A percentile compares a stretch with the other conserved stretches of the same genome.
These are phyloP conservation scores for Pleurotus pulmonarius DNA, from an alignment of 768 basidiomycete genomes.

Conservation along the genomic window DNA sequence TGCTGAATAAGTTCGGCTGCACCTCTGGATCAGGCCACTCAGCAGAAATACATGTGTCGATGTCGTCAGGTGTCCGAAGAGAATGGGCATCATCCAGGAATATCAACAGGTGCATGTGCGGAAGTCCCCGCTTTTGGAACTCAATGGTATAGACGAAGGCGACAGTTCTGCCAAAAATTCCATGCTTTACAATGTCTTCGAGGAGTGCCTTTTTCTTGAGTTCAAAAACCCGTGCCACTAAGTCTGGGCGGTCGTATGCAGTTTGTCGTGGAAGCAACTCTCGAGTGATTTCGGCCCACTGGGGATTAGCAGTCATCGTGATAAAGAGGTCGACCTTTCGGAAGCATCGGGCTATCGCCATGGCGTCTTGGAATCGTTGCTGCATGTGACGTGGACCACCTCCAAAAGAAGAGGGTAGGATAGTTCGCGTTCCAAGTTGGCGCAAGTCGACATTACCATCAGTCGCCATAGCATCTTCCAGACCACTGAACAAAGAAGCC, in stretches of 20 bases:
- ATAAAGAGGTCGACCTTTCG: conserved; percentile 41
- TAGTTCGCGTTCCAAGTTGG: conserved; percentile 6
- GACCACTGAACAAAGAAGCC: conserved; percentile 29
- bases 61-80: conserved; percentile 25
- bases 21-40: conserved; percentile 35
- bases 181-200: conserved; percentile 29
- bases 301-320: conserved; percentile 50
- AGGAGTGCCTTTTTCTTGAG: conserved; percentile 36
- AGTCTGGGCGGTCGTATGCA: conserved; percentile 42
- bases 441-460: conserved; percentile 16
- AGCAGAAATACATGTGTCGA: conserved; percentile 38
- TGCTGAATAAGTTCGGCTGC: conserved; percentile 35
- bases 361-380: conserved; percentile 17
- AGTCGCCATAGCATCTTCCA: conserved; percentile 20
- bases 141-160: conserved; percentile 37
- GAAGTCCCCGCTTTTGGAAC: conserved; percentile 39
- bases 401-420: conserved; percentile 14
- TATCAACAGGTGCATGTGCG: conserved; percentile 39
- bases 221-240: conserved; percentile 44
- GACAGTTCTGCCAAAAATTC: conserved; percentile 35
- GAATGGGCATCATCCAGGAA: conserved; percentile 29
- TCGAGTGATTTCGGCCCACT: conserved; percentile 41
- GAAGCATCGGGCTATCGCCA: conserved; percentile 32
- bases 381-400: conserved; percentile 17
- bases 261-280: conserved; percentile 35